These are phyloP conservation scores for Monosporascus sp. DNA, from an alignment of 2,329 filamentous ascomycete genomes.

Conservation along the genomic window DNA sequence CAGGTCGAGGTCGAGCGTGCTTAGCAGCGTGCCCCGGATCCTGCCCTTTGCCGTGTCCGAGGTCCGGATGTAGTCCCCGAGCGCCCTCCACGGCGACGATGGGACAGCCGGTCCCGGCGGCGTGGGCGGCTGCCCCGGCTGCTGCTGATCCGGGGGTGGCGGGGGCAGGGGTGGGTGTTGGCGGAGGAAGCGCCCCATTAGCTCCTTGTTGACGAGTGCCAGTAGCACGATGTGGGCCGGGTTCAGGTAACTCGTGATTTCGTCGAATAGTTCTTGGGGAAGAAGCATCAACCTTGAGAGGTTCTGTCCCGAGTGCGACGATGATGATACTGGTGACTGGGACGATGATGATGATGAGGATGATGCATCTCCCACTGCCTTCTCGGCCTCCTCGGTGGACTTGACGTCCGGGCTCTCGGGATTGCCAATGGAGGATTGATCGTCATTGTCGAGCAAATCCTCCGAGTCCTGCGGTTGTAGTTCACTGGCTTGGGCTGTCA, in stretches of 20 bases:
- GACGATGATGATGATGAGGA: too few relatives aligned
- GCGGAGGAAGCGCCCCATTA: conserved; percentile 14
- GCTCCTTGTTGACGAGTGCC: conserved; percentile 21
- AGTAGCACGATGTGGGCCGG: conserved; percentile 14
- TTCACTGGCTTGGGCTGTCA: too few relatives aligned
- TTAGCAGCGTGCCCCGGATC: conserved; percentile 15
- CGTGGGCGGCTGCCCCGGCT: neutral
- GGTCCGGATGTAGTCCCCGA: conserved; percentile 12
- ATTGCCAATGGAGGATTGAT: conserved; percentile 9
- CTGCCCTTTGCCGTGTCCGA: conserved; percentile 9
- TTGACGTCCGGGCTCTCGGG: neutral
- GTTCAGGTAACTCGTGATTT: conserved; percentile 15
- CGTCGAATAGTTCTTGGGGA: conserved; percentile 20
- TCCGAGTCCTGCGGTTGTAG: neutral
- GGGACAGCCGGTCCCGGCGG: neutral
- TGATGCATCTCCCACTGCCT: neutral
- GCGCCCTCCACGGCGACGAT: conserved; percentile 5
- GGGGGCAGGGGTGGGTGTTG: conserved; percentile 1
- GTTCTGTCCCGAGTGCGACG: neutral
- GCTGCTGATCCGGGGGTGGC: neutral
- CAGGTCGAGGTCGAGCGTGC: conserved; percentile 17
- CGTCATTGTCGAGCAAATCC: conserved; percentile 7
- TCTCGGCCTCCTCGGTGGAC: neutral
- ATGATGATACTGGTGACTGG: too few relatives aligned
- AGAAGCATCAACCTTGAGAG: conserved; percentile 11